Evolutionary conservation across 2,329 filamentous ascomycete species (phyloP).

Genomic region (Xylaria sp.): DNA sequence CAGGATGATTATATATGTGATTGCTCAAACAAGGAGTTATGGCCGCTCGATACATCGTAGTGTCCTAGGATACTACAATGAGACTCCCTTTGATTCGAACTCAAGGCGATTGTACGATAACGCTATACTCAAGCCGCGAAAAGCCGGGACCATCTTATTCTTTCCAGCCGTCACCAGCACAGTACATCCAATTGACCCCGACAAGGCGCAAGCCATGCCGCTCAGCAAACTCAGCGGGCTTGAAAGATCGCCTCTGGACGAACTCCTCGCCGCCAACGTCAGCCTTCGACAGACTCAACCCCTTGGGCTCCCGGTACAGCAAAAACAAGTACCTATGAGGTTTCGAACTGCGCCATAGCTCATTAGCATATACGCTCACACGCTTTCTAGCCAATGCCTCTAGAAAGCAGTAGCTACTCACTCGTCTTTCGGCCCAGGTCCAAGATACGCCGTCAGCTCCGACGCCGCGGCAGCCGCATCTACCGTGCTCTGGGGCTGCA

Average conservation of each 20-base stretch:
- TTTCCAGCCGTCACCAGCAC: constrained; percentile 58
- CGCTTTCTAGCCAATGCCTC: background rate
- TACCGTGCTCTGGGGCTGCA: constrained; percentile 48
- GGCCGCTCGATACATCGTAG: background rate
- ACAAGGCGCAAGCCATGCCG: constrained; percentile 55
- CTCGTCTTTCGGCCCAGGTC: constrained; percentile 60
- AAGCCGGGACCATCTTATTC: constrained; percentile 33
- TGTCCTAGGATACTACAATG: background rate
- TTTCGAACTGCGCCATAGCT: constrained; percentile 54
- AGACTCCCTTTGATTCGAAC: constrained; percentile 4
- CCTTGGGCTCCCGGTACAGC: constrained; percentile 55
- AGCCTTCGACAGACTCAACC: constrained; percentile 52
- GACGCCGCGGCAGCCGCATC: constrained; percentile 30
- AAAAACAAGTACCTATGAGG: constrained; percentile 62
- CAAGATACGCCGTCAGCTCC: constrained; percentile 57
- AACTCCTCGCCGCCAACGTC: constrained; percentile 62
- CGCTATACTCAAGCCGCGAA: background rate
- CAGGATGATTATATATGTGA: background rate
- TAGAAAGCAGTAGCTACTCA: constrained; percentile 43
- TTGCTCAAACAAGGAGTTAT: background rate
- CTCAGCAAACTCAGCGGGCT: constrained; percentile 54
- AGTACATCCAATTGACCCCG: constrained; percentile 59
- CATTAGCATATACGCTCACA: constrained; percentile 14
- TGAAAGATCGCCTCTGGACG: constrained; percentile 57
- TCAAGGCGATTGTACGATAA: background rate